Base-by-base conservation (phyloP, 2,329 filamentous ascomycete species). In the Incumbomyces delicatus region DNA sequence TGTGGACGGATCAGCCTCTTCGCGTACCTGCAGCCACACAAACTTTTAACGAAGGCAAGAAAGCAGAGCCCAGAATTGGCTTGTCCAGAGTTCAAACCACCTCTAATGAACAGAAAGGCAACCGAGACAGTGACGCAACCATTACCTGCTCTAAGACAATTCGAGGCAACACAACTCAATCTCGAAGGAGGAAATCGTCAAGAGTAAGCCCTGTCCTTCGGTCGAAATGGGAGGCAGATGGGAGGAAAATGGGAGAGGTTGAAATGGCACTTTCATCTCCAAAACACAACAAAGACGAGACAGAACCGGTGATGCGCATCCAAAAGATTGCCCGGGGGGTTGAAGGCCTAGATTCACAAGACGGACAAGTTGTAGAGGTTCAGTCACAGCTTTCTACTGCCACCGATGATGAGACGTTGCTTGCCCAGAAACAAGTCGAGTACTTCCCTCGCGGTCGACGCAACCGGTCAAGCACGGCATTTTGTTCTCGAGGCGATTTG, bases 1-100 rank as follows among this genome's bases (percentile, higher is more conserved):
- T 44, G 14, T 54, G 52, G 52, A 29, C 40, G 31, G 54, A 54
- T 38, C 48, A 49, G 27, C 17, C 36, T 40, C 2, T 18, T 33
- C 32, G 29, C 11, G 44, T 46, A 14, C 40, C 36, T 31, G 30
- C 29, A 10, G 40, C 33, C 17, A 22, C 44, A 14, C 30, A 33
- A 17, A 41, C 41, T 27, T 16, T 41, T 35, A 33, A 41, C 17
- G 44, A 40, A 11, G 44, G 36, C 36, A 40, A 34, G 37, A 40
- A 40, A 14, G 12, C 20, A 17, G 44, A 41, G 10, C 16, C 27
- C 13, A 36, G 32, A 31, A 22, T 22, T 13, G 36, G 20, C 29
- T 16, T 41, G 31, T 40, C 44, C 11, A n/a, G 33, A 20, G 30
- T 35, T 17, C 44, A 30, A n/a, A 41, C 44, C 20, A 41, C 18